phyloP scores from a whole-genome alignment of 2,329 filamentous ascomycete species.

The Fusarium sp. region DNA sequence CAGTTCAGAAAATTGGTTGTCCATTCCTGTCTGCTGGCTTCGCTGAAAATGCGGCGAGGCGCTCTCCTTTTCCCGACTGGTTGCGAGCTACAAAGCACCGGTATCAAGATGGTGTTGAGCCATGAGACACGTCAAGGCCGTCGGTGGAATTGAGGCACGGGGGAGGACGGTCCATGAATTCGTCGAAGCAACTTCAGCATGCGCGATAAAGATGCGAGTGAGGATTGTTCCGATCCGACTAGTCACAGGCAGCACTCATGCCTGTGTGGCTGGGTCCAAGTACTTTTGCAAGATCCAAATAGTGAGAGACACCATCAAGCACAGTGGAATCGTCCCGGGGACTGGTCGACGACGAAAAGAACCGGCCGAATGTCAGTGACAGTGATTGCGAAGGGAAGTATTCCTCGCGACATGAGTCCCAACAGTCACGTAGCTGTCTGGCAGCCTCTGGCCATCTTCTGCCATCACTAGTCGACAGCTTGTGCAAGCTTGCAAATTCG shows the following conservation, averaged over 20 bases:
- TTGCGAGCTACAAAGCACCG: too few relatives aligned
- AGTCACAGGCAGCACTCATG: background rate
- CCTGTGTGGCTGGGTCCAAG: too few relatives aligned
- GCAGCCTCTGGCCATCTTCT: background rate
- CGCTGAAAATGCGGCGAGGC: background rate
- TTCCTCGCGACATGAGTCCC: background rate
- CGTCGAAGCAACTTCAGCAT: background rate
- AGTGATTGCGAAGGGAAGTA: background rate
- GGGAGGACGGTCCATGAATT: background rate
- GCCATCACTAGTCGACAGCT: background rate
- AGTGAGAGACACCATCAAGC: background rate
- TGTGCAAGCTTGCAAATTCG: background rate
- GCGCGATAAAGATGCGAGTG: background rate
- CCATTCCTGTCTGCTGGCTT: background rate
- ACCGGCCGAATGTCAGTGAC: background rate
- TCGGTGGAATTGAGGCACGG: background rate
- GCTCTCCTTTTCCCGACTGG: background rate
- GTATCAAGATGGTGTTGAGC: background rate
- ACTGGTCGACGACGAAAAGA: background rate
- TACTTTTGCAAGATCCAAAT: background rate
- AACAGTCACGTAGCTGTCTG: background rate
- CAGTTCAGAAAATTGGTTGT: background rate
- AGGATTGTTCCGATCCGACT: background rate
- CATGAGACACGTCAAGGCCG: background rate
- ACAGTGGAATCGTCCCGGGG: too few relatives aligned